Percentiles rank a stretch among this genome's conserved stretches.
Conservation (phyloP, 2,329 filamentous ascomycete species). For the Microthyrium microscopicum region DNA sequence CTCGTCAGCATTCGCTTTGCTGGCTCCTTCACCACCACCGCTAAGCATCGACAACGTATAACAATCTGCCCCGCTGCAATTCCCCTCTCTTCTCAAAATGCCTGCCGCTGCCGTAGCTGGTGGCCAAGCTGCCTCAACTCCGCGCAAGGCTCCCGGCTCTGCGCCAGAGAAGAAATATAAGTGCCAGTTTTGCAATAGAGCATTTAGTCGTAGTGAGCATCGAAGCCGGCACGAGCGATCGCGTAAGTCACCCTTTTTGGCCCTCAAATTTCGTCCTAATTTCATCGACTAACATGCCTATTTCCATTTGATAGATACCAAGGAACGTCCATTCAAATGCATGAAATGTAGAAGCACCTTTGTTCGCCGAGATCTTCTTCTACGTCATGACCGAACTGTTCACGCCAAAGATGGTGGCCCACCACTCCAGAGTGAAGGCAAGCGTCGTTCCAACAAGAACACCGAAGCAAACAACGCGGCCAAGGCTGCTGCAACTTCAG, state of each 20-base stretch:
- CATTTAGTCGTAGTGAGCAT: slow-evolving; percentile 95
- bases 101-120: not conserved
- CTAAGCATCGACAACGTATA: too few relatives aligned
- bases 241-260: too few relatives aligned
- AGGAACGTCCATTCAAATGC: slow-evolving; percentile 97
- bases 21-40: too few relatives aligned
- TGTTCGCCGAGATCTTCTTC: slow-evolving; percentile 85
- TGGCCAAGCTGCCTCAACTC: slow-evolving; percentile 31
- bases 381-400: slow-evolving; percentile 94
- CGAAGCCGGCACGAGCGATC: slow-evolving; percentile 92
- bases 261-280: too few relatives aligned
- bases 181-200: slow-evolving; percentile 95
- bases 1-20: too few relatives aligned
- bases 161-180: slow-evolving; percentile 97
- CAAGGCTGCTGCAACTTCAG: slow-evolving; percentile 31
- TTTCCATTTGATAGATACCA: too few relatives aligned
- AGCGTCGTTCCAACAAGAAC: slow-evolving; percentile 61
- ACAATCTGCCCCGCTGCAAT: too few relatives aligned
- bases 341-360: slow-evolving; percentile 97
- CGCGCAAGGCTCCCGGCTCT: slow-evolving; percentile 53
- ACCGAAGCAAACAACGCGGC: slow-evolving; percentile 38
- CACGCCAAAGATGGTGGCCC: slow-evolving; percentile 96
- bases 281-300: too few relatives aligned
- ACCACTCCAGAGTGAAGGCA: slow-evolving; percentile 84
- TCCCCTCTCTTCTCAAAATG: not conserved